Evolutionary conservation across 1,284 basidiomycete genomes (phyloP).

Genomic region (Hymenochaete sp.): DNA sequence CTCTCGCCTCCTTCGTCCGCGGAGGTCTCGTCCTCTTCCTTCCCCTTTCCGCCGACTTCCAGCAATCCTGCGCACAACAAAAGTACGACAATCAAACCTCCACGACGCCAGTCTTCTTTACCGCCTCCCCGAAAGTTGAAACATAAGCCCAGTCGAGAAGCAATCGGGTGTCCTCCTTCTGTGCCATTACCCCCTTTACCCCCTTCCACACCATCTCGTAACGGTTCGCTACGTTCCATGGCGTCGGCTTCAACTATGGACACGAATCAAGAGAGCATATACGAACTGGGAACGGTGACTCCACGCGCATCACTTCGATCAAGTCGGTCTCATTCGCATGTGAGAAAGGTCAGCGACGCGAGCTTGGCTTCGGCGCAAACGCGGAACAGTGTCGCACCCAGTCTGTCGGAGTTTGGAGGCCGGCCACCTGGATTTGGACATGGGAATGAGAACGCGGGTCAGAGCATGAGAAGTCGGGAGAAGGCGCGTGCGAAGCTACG

Average conservation of each 20-base stretch:
- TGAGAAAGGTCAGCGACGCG: conserved; percentile 4
- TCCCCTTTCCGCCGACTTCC: conserved; percentile 1
- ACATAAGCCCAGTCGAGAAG: not conserved
- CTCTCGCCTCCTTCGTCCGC: not conserved
- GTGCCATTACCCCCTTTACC: conserved; percentile 10
- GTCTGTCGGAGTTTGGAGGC: conserved; percentile 7
- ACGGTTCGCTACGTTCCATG: not conserved
- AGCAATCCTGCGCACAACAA: not conserved
- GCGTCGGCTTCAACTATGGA: not conserved
- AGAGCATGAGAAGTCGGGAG: not conserved
- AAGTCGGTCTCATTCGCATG: not conserved
- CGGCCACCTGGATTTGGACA: too few species aligned
- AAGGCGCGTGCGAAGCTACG: not conserved
- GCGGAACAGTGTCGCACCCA: conserved; percentile 1
- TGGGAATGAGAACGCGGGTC: not conserved
- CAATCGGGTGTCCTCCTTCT: conserved; percentile 7
- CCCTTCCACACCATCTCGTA: not conserved
- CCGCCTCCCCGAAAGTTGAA: conserved; percentile 1
- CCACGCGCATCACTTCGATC: not conserved
- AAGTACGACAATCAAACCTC: not conserved
- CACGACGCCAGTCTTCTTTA: conserved; percentile 5
- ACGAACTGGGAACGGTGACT: not conserved
- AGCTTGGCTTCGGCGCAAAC: conserved; percentile 2
- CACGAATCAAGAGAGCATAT: not conserved
- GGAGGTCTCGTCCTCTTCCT: conserved; percentile 1